Evolutionary conservation across 441 rosid genomes (phyloP), one percentile per base, ranked within the genome.

Genomic region (Francoa sonchifolia): DNA sequence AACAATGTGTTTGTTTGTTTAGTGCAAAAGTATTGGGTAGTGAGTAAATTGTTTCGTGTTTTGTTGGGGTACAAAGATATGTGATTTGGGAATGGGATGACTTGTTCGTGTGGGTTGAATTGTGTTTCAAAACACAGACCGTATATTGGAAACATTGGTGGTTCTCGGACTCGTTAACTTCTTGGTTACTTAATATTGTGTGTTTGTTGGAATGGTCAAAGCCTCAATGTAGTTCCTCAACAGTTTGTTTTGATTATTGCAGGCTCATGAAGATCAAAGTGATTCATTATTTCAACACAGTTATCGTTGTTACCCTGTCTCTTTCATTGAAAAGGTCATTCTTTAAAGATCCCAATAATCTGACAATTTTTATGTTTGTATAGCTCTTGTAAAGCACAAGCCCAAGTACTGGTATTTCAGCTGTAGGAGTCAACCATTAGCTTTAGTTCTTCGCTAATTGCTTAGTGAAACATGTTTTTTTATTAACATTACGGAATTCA

Each of bases 251-350:
- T 50, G 39, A 40, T 50, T 32, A 54, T 46, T 61, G 32, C 64
- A 72, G 77, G 77, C 60, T 44, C 29, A 36, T 19, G 44, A 38
- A 40, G 27, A 56, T 18, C 44, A 29, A 29, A 47, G 15, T n/a
- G 38, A 25, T 51, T 67, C 67, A 44, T 39, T 55, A 27, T 86
- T 86, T 41, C 76, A 75, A 55, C 76, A 68, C 33, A 52, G 59
- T 37, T 82, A 79, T 52, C 82, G 79, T n/a, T 86, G 94, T 46
- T 79, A 87, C 60, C 88, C 96, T 22, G 74, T 76, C 41, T 63
- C 92, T 49, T 82, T 79, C 62, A 68, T 82, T 58, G 83, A 87
- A 39, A 87, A 86, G 94, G 93, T 81, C 18, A 15, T 42, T 21
- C 39, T 8, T 34, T 18, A 13, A 5, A 17, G 25, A 28, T 30